These are phyloP conservation scores for Ogataea naganishii DNA, from an alignment of 805 yeast genomes.

Conservation along the genomic window DNA sequence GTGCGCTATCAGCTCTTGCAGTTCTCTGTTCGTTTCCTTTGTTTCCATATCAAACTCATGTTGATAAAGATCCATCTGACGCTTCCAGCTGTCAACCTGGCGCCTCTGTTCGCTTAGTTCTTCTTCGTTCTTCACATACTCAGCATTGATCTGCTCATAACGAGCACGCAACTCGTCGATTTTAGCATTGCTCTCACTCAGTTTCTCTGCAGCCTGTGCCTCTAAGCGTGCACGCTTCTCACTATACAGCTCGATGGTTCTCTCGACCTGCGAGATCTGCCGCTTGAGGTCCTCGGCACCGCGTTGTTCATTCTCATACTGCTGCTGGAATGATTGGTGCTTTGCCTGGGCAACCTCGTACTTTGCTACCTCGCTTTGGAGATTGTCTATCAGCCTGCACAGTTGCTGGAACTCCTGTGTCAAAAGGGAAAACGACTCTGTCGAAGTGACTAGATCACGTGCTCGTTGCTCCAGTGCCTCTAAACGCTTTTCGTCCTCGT, in stretches of 20 bases:
- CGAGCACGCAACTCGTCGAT: slow-evolving; percentile 35
- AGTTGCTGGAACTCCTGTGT: slow-evolving; percentile 37
- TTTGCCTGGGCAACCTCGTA: slow-evolving; percentile 32
- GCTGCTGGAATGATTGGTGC: slow-evolving; percentile 30
- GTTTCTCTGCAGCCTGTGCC: slow-evolving; percentile 36
- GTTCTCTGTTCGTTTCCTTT: slow-evolving; percentile 42
- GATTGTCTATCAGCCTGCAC: slow-evolving; percentile 38
- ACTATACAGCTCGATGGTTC: slow-evolving; percentile 39
- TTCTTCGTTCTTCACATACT: slow-evolving; percentile 37
- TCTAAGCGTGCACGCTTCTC: slow-evolving; percentile 38
- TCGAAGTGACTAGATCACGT: slow-evolving; percentile 42
- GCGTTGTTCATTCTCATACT: slow-evolving; percentile 27
- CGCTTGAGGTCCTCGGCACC: slow-evolving; percentile 32
- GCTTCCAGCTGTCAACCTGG: slow-evolving; percentile 30
- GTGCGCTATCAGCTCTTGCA: slow-evolving; percentile 46
- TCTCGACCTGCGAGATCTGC: slow-evolving; percentile 35
- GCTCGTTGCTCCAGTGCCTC: slow-evolving; percentile 36
- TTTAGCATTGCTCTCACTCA: slow-evolving; percentile 30
- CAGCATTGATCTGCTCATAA: slow-evolving; percentile 39
- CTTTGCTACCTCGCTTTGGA: slow-evolving; percentile 34
- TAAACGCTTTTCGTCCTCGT: slow-evolving; percentile 28
- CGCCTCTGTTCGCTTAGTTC: slow-evolving; percentile 40
- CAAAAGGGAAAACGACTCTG: slow-evolving; percentile 48
- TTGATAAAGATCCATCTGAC: slow-evolving; percentile 27
- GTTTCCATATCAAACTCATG: slow-evolving; percentile 43